A percentile compares a stretch with the other conserved stretches of the same genome.
Evolutionary conservation across 116 monocot genomes (phyloP).

Genomic region (Papilionanthe hybrid): DNA sequence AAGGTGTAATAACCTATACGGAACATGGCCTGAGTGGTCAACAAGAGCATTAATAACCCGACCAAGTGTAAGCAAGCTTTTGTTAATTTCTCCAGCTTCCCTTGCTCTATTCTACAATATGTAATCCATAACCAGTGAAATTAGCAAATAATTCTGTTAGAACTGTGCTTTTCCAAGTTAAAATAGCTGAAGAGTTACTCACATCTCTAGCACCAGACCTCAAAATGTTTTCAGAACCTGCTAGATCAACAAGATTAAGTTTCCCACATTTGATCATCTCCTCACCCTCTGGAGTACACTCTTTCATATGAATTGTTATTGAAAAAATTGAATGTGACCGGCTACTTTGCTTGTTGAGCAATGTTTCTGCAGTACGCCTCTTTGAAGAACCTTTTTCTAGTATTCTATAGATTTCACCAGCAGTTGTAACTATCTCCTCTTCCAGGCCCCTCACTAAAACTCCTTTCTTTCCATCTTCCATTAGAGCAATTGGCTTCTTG

Average conservation of each 20-base stretch:
- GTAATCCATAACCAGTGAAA: not conserved
- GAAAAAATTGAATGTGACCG: slow-evolving; percentile 80
- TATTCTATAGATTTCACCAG: slow-evolving; percentile 64
- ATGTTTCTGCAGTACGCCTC: slow-evolving; percentile 77
- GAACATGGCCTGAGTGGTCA: slow-evolving; percentile 46
- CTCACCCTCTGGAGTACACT: slow-evolving; percentile 78
- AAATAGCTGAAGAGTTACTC: slow-evolving; percentile 12
- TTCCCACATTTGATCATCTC: slow-evolving; percentile 98
- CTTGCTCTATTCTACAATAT: slow-evolving; percentile 47
- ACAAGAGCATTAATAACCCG: slow-evolving; percentile 58
- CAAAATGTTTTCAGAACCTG: slow-evolving; percentile 94
- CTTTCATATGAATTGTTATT: slow-evolving; percentile 83
- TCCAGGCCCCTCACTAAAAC: slow-evolving; percentile 79
- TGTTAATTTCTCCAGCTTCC: slow-evolving; percentile 59
- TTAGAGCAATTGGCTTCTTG: slow-evolving; percentile 89
- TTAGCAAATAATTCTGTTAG: not conserved
- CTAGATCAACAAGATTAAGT: slow-evolving; percentile 98
- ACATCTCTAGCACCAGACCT: slow-evolving; percentile 96
- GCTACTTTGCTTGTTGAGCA: slow-evolving; percentile 85
- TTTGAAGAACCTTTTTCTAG: slow-evolving; percentile 73
- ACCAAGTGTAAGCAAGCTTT: slow-evolving; percentile 58
- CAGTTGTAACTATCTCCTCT: slow-evolving; percentile 72
- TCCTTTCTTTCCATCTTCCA: slow-evolving; percentile 98
- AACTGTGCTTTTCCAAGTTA: not conserved
- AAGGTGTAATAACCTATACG: slow-evolving; percentile 30